Evolutionary conservation across 2,329 filamentous ascomycete species (phyloP), one percentile per base, ranked within the genome.

Genomic region (Hymenoscyphus scutula): DNA sequence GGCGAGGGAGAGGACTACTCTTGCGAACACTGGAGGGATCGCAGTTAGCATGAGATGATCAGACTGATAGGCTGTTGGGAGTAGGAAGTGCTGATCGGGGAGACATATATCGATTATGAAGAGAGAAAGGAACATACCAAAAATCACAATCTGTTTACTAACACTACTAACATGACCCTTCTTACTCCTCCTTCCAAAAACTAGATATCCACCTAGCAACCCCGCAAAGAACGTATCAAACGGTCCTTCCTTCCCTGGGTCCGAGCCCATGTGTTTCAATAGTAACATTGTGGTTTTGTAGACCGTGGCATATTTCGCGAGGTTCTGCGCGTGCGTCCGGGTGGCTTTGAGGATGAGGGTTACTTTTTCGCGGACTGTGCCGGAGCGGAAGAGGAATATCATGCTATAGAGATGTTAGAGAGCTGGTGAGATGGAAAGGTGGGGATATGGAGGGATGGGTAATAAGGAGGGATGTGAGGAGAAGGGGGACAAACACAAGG

Each of bases 141-240:
- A 99, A 71, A 98, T 91, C 76, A 97, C 92, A 75, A 99, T 99
- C 82, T 99, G 94, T 81, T 97, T 92, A 78, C 89, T 96, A 66
- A 97, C 89, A 67, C 86, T 89, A 65, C 89, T 90, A 72, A 91
- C 87, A 75, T 84, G 84, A 70, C 89, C 89, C 41, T 90, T 88
- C 71, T 75, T 77, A 51, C 82, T 84, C 64, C 84, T 81, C 51
- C 81, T 77, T 56, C 94, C 95, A 75, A 99, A 99, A 66, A 98
- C 91, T 65, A 91, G 78, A 81, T 98, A 99, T 59, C 95, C 95
- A 73, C 95, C 95, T 55, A 96, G 74, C 7, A 97, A 80, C 7
- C 95, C 95, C 11, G 92, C 90, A 64, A 97, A 77, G 77, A 99
- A 95, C 65, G 87, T 86, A 77, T 98, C 93, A 75, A 89, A 91